Conservation (phyloP, 2,329 filamentous ascomycete species). For the Colletotrichum tropicale region DNA sequence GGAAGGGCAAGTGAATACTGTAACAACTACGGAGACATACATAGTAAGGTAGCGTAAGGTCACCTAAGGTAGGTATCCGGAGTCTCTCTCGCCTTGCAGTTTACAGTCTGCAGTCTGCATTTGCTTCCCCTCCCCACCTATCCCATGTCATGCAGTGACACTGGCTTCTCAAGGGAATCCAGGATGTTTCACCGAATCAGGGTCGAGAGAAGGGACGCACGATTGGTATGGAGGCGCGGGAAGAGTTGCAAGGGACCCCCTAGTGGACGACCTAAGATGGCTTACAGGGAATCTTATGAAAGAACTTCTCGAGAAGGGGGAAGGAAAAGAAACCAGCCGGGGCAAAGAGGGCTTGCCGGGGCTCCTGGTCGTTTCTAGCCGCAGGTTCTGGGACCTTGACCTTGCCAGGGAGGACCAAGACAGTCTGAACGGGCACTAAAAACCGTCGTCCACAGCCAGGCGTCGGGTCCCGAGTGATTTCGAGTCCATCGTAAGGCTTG, state of each 20-base stretch:
- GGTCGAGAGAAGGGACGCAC: background rate
- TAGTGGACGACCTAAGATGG: background rate
- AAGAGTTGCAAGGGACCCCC: background rate
- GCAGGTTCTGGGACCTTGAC: background rate
- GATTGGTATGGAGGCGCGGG: constrained; percentile 12
- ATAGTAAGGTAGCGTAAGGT: background rate
- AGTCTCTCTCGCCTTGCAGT: background rate
- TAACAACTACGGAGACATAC: background rate
- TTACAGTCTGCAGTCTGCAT: background rate
- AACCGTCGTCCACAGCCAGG: background rate
- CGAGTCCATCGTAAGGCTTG: background rate
- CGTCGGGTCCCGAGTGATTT: background rate
- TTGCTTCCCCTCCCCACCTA: background rate
- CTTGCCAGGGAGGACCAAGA: constrained; percentile 1
- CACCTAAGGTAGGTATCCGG: too few species aligned
- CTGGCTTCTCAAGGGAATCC: background rate
- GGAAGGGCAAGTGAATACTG: background rate
- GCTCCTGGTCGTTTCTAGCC: background rate
- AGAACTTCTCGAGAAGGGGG: background rate
- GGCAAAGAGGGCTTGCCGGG: background rate
- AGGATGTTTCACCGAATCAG: constrained; percentile 12
- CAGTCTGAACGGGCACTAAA: constrained; percentile 4
- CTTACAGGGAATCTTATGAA: background rate
- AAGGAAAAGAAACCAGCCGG: background rate
- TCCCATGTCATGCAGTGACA: background rate